Evolutionary conservation across 164 flowering plant genomes (phyloP), one percentile per base, ranked within the genome.

Genomic region (Stephania yunnanensis): DNA sequence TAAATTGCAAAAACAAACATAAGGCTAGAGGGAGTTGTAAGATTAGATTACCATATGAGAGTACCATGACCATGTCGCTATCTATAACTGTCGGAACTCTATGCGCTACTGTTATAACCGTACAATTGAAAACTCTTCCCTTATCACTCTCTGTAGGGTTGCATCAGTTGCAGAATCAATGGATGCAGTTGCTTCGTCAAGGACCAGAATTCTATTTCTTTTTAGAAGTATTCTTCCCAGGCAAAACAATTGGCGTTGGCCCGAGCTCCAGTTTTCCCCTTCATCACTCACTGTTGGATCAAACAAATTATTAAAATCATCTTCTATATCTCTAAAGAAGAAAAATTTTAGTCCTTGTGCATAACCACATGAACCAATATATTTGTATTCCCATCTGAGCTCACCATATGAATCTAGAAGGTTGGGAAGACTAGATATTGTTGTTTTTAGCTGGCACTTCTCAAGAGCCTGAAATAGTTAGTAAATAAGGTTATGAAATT

Each of bases 101-200:
- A 77, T 92, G 98, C 71, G 97, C 97, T 13, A 92, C 91, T 0
- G 97, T 90, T 70, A 94, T 79, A 5, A 92, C 92, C 0, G 97
- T 94, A 84, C 93, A 90, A 7, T 80, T 73, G 81, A 69, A 79
- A 94, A 92, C 69, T 94, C 97, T 77, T 88, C 77, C 65, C 94
- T 86, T 75, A 91, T 92, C 7, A 91, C 83, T 55, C 80, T 84
- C 77, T 89, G 98, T 11, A 92, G 83, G 73, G 85, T 78, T 3
- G 89, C 89, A 85, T 94, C 97, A 1, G 96, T 94, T 31, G 93
- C 87, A 6, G 94, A 87, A 74, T 92, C 98, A 10, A 92, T 89
- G 11, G 97, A 94, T 61, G 94, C 98, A 29, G 97, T 94, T 11
- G 97, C 97, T 82, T 94, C 98, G 81, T 94, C 98, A 7, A 92